phyloP scores from a whole-genome alignment of 2,329 filamentous ascomycete species.

The Ophiocordyceps robertsii region DNA sequence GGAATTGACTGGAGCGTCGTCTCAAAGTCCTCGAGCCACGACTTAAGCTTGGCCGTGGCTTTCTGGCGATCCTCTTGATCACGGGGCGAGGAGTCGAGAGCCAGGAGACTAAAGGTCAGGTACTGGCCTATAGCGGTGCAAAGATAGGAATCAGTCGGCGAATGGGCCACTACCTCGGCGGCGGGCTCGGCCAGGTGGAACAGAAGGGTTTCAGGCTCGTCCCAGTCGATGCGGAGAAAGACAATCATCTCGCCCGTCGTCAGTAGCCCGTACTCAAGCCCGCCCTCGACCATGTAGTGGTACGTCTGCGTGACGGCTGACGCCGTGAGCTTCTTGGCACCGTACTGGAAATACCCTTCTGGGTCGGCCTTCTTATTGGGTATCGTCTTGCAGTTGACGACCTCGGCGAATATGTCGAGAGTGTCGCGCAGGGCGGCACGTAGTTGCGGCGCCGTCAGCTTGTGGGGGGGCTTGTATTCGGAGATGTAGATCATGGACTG shows the following conservation, averaged over 20 bases:
- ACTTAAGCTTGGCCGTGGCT: not conserved
- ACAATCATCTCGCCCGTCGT: constrained; percentile 28
- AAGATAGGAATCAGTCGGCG: constrained; percentile 3
- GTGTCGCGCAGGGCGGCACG: constrained; percentile 22
- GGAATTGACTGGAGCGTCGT: no score
- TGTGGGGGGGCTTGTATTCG: no score
- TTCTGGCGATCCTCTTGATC: no score
- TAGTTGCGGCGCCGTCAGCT: constrained; percentile 25
- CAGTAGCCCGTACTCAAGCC: constrained; percentile 28
- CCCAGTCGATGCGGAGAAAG: constrained; percentile 25
- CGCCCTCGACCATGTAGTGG: constrained; percentile 34
- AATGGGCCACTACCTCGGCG: constrained; percentile 10
- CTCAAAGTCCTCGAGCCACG: no score
- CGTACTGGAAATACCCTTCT: constrained; percentile 9
- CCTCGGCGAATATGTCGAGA: constrained; percentile 27
- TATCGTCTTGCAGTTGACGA: constrained; percentile 14
- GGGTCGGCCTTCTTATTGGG: constrained; percentile 6
- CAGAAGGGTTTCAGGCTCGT: constrained; percentile 2
- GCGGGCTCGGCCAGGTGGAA: constrained; percentile 16
- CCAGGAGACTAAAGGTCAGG: constrained; percentile 5
- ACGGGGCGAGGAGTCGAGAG: not conserved
- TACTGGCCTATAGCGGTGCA: constrained; percentile 15
- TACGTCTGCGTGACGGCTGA: constrained; percentile 33
- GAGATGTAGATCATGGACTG: no score
- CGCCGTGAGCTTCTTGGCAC: constrained; percentile 21